phyloP scores from a whole-genome alignment of 2,329 filamentous ascomycete genomes.

The Verticillium longisporum region DNA sequence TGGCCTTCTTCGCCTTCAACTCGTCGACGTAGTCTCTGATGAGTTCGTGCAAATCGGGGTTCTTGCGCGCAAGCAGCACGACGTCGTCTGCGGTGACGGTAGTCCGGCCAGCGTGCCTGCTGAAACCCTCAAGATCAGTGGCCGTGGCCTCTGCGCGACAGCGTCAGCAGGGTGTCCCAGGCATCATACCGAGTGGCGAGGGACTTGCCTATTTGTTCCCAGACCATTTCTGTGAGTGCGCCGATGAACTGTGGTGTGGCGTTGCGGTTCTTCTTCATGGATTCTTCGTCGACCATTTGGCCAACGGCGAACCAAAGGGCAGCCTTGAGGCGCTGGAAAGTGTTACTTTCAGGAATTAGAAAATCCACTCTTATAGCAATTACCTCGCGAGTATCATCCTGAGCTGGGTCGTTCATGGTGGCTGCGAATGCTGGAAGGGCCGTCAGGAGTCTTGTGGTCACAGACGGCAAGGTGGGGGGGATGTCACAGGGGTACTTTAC shows the following conservation, averaged over 20 bases:
- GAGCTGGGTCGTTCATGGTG: conserved; percentile 22
- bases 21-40: conserved; percentile 63
- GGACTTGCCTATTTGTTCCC: conserved; percentile 70
- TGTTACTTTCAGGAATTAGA: not conserved
- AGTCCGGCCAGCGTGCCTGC: conserved; percentile 71
- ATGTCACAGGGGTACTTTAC: conserved; percentile 6
- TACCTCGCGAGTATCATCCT: conserved; percentile 28
- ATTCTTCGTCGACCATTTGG: conserved; percentile 83
- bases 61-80: conserved; percentile 76
- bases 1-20: conserved; percentile 37
- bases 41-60: conserved; percentile 74
- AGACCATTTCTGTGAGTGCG: conserved; percentile 78
- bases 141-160: conserved; percentile 45
- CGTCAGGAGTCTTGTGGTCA: too few species aligned
- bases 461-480: too few species aligned
- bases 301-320: conserved; percentile 80
- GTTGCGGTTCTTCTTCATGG: conserved; percentile 66
- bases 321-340: conserved; percentile 66
- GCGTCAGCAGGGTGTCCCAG: not conserved
- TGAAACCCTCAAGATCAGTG: conserved; percentile 48
- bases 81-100: conserved; percentile 84
- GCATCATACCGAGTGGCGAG: not conserved
- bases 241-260: conserved; percentile 90
- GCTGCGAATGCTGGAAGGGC: not conserved
- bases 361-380: not conserved